These are phyloP conservation scores for Fusarium longipes DNA, from an alignment of 2,329 filamentous ascomycete species.

Conservation along the genomic window DNA sequence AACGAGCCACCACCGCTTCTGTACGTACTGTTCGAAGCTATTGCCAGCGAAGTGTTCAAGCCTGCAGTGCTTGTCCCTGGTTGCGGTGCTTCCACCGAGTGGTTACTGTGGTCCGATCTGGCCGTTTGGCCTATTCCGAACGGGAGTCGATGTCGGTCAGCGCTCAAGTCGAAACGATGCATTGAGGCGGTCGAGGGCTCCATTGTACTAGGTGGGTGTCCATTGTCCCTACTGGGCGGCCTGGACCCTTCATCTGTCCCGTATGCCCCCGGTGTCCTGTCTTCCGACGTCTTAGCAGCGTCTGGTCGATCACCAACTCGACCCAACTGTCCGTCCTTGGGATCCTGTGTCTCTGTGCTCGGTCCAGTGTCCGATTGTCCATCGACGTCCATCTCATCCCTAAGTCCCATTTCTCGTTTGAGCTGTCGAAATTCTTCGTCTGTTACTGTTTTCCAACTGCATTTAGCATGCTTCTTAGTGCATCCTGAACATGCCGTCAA, in stretches of 20 bases:
- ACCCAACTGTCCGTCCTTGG: slow-evolving; percentile 16
- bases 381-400: slow-evolving; percentile 30
- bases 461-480: slow-evolving; percentile 91
- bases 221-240: slow-evolving; percentile 40
- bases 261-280: slow-evolving; percentile 37
- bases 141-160: slow-evolving; percentile 40
- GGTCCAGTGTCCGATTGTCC: slow-evolving; percentile 32
- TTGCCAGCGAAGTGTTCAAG: slow-evolving; percentile 17
- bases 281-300: slow-evolving; percentile 25
- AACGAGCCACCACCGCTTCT: slow-evolving; percentile 34
- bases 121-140: slow-evolving; percentile 19
- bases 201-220: slow-evolving; percentile 32
- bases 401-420: slow-evolving; percentile 46
- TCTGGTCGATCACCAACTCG: slow-evolving; percentile 34
- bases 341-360: slow-evolving; percentile 25
- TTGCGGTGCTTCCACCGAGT: slow-evolving; percentile 23
- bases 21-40: slow-evolving; percentile 25
- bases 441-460: slow-evolving; percentile 84
- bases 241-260: slow-evolving; percentile 37
- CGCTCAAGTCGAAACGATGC: slow-evolving; percentile 37
- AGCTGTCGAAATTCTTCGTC: slow-evolving; percentile 69
- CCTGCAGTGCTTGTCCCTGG: slow-evolving; percentile 6
- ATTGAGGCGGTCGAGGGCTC: slow-evolving; percentile 39
- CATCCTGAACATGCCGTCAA: slow-evolving; percentile 87
- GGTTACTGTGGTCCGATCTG: slow-evolving; percentile 25